Base-by-base conservation (phyloP, 345 rosid species). In the Salix suchowensis region DNA sequence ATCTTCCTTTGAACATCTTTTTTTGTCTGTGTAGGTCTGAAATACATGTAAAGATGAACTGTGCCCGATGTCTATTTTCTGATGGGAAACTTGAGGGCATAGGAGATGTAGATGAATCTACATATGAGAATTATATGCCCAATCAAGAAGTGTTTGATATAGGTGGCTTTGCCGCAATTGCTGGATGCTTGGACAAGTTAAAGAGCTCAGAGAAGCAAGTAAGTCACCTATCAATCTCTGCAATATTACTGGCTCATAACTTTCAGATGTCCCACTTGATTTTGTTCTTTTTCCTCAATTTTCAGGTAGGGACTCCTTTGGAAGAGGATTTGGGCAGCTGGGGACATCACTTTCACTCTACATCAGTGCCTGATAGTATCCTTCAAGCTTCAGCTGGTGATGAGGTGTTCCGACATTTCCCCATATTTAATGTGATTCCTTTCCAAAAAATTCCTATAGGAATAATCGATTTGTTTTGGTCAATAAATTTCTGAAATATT, bases 331-430 rank as follows among this genome's bases (percentile, higher is more conserved):
- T 96, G 77, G 83, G 84, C 58, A 88, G 89, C 83, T 96, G 99
- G 99, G 97, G 94, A 34, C 99, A 96, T 87, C 98, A 96, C 79
- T 89, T 84, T 81, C 77, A 82, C 72, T 80, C 96, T 32, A 83
- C 82, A 1, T 84, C 98, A 21, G 94, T 96, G 65, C 98, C 99
- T 37, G 99, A 96, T 82, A 58, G 83, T 71, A 80, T 92, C 73
- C 89, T 96, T 70, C 98, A 92, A 84, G 96, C 92, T 82, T 91
- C 99, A 64, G 98, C 97, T 60, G 99, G 99, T 40, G 91, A 86
- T 26, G 98, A 93, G 99, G 98, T 93, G 67, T 67, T 76, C 34
- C 26, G 61, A 62, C 80, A 13, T 67, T 65, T 71, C 1, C 18
- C 26, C 34, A 36, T 30, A 5, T 50, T 50, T 50, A 15, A 15